phyloP scores from a whole-genome alignment of 2,329 filamentous ascomycete genomes.

The Bipolaris bicolor region DNA sequence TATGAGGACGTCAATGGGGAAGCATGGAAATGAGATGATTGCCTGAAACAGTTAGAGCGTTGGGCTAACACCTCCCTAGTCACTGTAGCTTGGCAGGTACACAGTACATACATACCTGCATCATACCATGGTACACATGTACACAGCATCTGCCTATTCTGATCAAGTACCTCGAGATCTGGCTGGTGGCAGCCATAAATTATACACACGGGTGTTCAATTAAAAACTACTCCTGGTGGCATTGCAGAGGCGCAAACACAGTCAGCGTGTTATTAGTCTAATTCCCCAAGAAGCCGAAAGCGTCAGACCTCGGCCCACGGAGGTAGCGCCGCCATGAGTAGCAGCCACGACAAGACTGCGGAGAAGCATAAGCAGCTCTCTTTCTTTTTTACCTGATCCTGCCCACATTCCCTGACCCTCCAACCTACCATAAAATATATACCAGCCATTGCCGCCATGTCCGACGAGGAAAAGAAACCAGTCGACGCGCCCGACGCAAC shows the following conservation, averaged over 20 bases:
- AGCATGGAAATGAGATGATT: background rate
- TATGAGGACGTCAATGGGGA: too few species aligned
- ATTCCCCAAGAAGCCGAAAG: background rate
- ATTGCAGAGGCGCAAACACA: background rate
- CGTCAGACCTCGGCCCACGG: conserved; percentile 25
- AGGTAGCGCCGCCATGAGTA: background rate
- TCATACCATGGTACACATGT: too few species aligned
- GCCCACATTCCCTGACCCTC: conserved; percentile 20
- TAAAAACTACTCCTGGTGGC: background rate
- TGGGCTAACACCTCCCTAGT: background rate
- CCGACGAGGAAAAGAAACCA: conserved; percentile 34
- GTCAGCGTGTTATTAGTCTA: background rate
- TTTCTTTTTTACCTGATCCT: conserved; percentile 17
- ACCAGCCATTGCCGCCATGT: conserved; percentile 34
- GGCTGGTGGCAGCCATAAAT: too few species aligned
- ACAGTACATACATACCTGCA: background rate
- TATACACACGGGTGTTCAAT: too few species aligned
- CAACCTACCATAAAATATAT: conserved; percentile 10
- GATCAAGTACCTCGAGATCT: too few species aligned
- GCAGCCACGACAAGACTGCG: conserved; percentile 14
- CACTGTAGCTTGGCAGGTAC: background rate
- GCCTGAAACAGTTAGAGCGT: background rate
- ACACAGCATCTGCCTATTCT: too few species aligned
- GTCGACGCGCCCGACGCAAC: conserved; percentile 40
- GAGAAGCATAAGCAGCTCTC: conserved; percentile 23